These are phyloP conservation scores for Penicillium expansum DNA, from an alignment of 2,329 filamentous ascomycete genomes.

Conservation along the genomic window DNA sequence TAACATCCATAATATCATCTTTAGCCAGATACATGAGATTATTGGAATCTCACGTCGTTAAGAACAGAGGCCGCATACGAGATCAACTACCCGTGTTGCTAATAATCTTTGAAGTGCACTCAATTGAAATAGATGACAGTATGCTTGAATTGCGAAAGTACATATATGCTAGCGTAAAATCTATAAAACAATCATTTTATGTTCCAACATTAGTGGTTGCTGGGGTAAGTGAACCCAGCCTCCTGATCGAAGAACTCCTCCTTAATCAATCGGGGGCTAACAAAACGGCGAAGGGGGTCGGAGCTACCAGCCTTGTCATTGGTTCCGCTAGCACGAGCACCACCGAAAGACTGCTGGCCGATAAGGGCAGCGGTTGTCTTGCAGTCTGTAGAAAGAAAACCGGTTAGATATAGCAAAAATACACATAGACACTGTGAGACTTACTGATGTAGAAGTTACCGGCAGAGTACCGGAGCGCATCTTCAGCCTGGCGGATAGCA, in stretches of 20 bases:
- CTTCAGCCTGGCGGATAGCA: constrained; percentile 37
- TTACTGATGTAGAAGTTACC: constrained; percentile 46
- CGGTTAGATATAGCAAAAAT: neutral
- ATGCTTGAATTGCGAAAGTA: neutral
- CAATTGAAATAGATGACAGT: neutral
- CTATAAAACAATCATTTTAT: neutral
- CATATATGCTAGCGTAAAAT: neutral
- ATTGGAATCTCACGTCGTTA: neutral
- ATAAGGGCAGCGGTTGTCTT: constrained; percentile 66
- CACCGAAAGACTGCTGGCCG: constrained; percentile 70
- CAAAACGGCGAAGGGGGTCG: constrained; percentile 61
- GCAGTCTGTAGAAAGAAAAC: constrained; percentile 24
- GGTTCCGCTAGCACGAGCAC: constrained; percentile 65
- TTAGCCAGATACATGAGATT: neutral
- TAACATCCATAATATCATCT: neutral
- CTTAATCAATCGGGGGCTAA: constrained; percentile 65
- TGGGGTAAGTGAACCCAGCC: constrained; percentile 62
- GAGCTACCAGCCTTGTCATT: constrained; percentile 69
- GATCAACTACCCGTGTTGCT: no score
- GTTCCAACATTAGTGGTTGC: constrained; percentile 48
- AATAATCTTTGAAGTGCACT: neutral
- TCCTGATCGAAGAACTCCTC: constrained; percentile 66
- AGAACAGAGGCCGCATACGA: neutral
- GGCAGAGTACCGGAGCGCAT: constrained; percentile 38
- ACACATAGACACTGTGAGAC: neutral